Conservation (phyloP, 768 basidiomycete species). For the Rhodotorula diobovata region DNA sequence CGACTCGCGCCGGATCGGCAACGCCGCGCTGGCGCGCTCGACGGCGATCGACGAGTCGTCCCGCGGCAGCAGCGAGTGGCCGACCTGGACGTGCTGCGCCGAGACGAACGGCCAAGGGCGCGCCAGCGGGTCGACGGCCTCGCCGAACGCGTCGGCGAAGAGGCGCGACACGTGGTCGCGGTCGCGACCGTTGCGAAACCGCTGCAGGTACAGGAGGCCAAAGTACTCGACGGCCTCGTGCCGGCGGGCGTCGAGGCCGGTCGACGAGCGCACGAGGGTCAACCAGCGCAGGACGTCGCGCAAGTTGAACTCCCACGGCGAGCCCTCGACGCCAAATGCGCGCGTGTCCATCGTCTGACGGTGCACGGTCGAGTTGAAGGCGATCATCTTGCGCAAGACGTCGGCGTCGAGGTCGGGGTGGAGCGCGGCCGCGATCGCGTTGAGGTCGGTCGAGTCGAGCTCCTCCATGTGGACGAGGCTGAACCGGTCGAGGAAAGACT, state of each 20-base stretch:
- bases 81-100: constrained; percentile 57
- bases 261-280: constrained; percentile 48
- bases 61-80: constrained; percentile 55
- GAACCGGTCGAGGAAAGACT: constrained; percentile 95
- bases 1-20: constrained; percentile 57
- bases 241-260: constrained; percentile 45
- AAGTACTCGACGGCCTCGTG: constrained; percentile 59
- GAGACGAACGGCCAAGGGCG: constrained; percentile 46
- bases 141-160: constrained; percentile 47
- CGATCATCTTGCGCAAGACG: constrained; percentile 68
- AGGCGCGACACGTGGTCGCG: constrained; percentile 50
- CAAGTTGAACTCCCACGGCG: constrained; percentile 97
- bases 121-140: constrained; percentile 55
- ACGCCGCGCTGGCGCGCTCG: constrained; percentile 48
- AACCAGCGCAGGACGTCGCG: constrained; percentile 91
- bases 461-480: constrained; percentile 95
- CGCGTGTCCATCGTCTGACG: constrained; percentile 62
- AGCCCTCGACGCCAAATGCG: constrained; percentile 51
- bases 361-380: constrained; percentile 69
- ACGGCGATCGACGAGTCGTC: constrained; percentile 43
- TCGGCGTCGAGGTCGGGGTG: constrained; percentile 60
- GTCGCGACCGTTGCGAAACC: constrained; percentile 75
- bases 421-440: constrained; percentile 68
- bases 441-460: constrained; percentile 68
- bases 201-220: constrained; percentile 70